Evolutionary conservation across 768 basidiomycete species (phyloP), one percentile per base, ranked within the genome.

Genomic region (Clathrus columnatus): DNA sequence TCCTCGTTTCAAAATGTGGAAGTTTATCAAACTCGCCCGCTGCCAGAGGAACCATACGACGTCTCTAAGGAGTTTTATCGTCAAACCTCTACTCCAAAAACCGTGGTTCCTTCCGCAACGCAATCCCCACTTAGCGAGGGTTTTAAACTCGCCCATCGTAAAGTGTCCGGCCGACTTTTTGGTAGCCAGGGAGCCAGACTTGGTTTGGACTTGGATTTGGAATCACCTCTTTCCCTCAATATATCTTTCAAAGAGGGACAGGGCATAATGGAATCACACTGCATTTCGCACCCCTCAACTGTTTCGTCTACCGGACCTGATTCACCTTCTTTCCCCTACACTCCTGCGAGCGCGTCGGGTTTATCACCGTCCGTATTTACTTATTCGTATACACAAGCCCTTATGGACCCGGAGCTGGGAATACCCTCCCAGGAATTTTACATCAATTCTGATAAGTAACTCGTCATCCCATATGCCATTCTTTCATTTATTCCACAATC

Each of bases 151-250:
- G 36, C 52, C 16, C 20, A 17, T 8, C 32, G 41, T 8, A 54
- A 54, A 28, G 23, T 54, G 11, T 46, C 52, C 7, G 43, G n/a
- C 8, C 52, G 52, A 20, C 42, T 54, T 8, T 54, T 54, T 27
- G 52, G 52, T 8, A 54, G 52, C 52, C 52, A 54, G 24, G 52
- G 52, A 10, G 52, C 52, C n/a, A 41, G 52, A 16, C 42, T 54
- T 10, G 52, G 52, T 18, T 26, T 54, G 7, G 52, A 54, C 26
- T 44, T 54, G 16, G 52, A 45, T 17, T 26, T 54, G 41, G 48
- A 50, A n/a, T 21, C 48, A 8, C 45, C 45, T 26, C 45, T 46
- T 7, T 7, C 45, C n/a, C 45, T 46, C 45, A n/a, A 46, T n/a
- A 26, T 46, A 6, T 46, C 45, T 26, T 46, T n/a, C 7, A 46